Conservation (phyloP, 2,329 filamentous ascomycete species). For the Exserohilum turcica region DNA sequence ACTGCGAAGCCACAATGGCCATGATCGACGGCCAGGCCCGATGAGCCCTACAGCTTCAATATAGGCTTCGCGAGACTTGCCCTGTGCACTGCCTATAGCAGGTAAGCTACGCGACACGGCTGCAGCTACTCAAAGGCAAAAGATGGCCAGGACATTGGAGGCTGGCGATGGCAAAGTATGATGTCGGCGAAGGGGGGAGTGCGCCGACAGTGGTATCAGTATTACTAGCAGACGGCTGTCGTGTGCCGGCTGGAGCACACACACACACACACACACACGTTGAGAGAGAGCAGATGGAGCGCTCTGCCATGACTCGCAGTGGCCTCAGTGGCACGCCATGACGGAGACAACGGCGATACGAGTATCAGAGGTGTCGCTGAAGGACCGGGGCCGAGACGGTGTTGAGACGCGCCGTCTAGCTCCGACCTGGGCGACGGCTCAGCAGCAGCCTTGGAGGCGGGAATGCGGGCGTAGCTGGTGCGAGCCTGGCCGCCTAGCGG, state of each 20-base stretch:
- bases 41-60: not conserved
- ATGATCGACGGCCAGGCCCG: not conserved
- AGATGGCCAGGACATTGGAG: not conserved
- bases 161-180: not conserved
- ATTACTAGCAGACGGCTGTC: not conserved
- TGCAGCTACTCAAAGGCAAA: not conserved
- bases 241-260: constrained; percentile 7
- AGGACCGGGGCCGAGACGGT: constrained; percentile 10
- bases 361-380: constrained; percentile 7
- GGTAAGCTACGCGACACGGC: not conserved
- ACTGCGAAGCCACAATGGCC: not conserved
- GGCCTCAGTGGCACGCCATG: constrained; percentile 10
- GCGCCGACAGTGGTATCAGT: not conserved
- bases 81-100: not conserved
- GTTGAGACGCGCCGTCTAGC: constrained; percentile 15
- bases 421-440: constrained; percentile 20
- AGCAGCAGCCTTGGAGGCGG: constrained; percentile 14
- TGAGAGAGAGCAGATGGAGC: not conserved
- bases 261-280: not conserved
- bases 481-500: constrained; percentile 6
- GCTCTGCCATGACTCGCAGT: not conserved
- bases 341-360: constrained; percentile 7
- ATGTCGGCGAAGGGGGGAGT: not conserved
- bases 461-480: not conserved
- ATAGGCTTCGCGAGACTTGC: not conserved